phyloP scores from a whole-genome alignment of 805 yeast species.

The Candida manassasensis region DNA sequence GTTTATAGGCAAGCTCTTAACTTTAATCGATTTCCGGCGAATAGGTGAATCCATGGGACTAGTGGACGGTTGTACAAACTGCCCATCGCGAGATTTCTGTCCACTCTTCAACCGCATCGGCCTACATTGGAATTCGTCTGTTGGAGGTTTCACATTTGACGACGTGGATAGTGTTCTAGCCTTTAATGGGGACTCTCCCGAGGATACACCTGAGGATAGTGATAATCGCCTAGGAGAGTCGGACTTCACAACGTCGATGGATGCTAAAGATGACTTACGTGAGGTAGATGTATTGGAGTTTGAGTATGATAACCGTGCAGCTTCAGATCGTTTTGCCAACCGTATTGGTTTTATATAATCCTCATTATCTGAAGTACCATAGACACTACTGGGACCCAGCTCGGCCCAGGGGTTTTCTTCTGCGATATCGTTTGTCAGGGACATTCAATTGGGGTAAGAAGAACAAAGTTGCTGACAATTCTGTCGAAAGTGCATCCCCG shows the following conservation, averaged over 20 bases:
- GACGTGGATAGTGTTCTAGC: too few relatives aligned
- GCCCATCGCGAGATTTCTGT: too few relatives aligned
- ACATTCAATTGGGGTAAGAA: too few relatives aligned
- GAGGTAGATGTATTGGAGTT: not conserved
- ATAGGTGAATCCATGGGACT: too few relatives aligned
- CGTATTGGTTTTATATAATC: constrained; percentile 22
- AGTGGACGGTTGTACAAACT: too few relatives aligned
- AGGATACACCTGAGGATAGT: constrained; percentile 5
- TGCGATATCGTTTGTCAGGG: too few relatives aligned
- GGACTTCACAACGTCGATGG: constrained; percentile 1
- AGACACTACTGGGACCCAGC: not conserved
- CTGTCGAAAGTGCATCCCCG: too few relatives aligned
- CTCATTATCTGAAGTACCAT: not conserved
- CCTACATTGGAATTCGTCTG: constrained; percentile 33
- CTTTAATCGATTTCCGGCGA: constrained; percentile 25
- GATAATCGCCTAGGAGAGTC: not conserved
- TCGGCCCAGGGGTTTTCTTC: constrained; percentile 11
- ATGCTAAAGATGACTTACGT: constrained; percentile 1
- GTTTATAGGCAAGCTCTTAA: constrained; percentile 33
- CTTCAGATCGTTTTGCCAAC: constrained; percentile 22
- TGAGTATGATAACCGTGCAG: constrained; percentile 4
- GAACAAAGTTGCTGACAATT: too few relatives aligned
- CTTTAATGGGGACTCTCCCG: constrained; percentile 1
- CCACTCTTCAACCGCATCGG: constrained; percentile 29
- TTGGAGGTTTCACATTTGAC: constrained; percentile 6